These are phyloP conservation scores for Corylus avellana DNA, from an alignment of 306 rosid genomes.

Conservation along the genomic window DNA sequence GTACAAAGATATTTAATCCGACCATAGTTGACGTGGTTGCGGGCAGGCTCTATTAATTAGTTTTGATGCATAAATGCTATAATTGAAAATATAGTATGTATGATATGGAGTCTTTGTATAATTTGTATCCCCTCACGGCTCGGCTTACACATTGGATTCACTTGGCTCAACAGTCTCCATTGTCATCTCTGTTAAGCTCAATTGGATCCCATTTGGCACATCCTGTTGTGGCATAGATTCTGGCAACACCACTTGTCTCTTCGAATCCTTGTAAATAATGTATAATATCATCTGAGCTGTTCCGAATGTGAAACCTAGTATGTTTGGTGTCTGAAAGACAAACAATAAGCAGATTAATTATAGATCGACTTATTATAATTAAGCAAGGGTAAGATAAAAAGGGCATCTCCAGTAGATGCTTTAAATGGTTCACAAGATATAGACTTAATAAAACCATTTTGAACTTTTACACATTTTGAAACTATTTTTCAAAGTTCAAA, in stretches of 20 bases:
- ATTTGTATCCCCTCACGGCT: background rate
- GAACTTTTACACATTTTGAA: too few species aligned
- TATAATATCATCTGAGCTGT: constrained; percentile 44
- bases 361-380: background rate
- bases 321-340: constrained; percentile 40
- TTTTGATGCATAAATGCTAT: too few species aligned
- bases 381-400: background rate
- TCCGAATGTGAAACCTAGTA: constrained; percentile 41
- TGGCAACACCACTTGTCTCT: constrained; percentile 8
- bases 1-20: too few species aligned
- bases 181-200: background rate
- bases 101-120: too few species aligned
- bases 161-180: background rate
- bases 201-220: background rate
- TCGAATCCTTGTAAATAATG: constrained; percentile 30
- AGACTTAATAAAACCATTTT: too few species aligned
- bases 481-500: too few species aligned
- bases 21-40: too few species aligned
- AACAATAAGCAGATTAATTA: background rate
- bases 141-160: background rate
- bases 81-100: too few species aligned
- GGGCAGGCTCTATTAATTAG: too few species aligned
- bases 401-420: too few species aligned
- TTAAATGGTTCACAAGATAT: too few species aligned
- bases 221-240: constrained; percentile 15